phyloP scores from a whole-genome alignment of 495 filamentous ascomycete genomes.

The Aspergillus wentii region DNA sequence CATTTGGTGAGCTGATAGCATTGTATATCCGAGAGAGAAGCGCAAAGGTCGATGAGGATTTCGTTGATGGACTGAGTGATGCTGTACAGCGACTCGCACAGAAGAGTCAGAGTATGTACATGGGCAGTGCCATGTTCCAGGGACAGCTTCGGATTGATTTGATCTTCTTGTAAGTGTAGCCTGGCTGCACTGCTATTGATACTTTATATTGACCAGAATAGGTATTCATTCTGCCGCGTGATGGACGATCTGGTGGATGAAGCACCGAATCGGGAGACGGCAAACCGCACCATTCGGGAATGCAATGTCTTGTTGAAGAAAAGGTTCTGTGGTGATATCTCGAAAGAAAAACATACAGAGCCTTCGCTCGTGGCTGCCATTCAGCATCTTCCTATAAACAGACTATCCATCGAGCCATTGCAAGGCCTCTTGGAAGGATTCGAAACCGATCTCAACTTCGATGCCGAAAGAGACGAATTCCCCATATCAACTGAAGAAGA shows the following conservation, averaged over 20 bases:
- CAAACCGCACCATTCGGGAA: slow-evolving; percentile 44
- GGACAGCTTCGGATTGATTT: slow-evolving; percentile 62
- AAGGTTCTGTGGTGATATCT: slow-evolving; percentile 8
- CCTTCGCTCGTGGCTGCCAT: slow-evolving; percentile 9
- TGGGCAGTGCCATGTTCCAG: slow-evolving; percentile 59
- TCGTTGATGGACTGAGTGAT: slow-evolving; percentile 46
- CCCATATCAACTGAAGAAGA: slow-evolving; percentile 53
- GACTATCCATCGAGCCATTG: slow-evolving; percentile 48
- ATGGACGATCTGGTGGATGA: slow-evolving; percentile 67
- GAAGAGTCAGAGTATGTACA: slow-evolving; percentile 66
- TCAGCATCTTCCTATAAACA: slow-evolving; percentile 47
- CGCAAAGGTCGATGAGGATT: slow-evolving; percentile 7
- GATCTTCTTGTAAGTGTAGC: slow-evolving; percentile 53
- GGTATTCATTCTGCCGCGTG: slow-evolving; percentile 67
- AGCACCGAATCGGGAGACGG: slow-evolving; percentile 31
- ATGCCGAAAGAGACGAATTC: slow-evolving; percentile 17
- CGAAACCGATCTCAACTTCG: slow-evolving; percentile 54
- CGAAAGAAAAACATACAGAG: slow-evolving; percentile 11
- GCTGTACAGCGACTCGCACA: slow-evolving; percentile 45
- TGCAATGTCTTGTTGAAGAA: slow-evolving; percentile 47
- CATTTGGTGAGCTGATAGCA: no score
- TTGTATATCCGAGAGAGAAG: slow-evolving; percentile 34
- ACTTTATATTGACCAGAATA: slow-evolving; percentile 9
- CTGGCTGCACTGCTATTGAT: no score
- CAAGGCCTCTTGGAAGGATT: slow-evolving; percentile 58